Evolutionary conservation across 2,329 filamentous ascomycete genomes (phyloP).

Genomic region (Pseudogymnoascus sp.): DNA sequence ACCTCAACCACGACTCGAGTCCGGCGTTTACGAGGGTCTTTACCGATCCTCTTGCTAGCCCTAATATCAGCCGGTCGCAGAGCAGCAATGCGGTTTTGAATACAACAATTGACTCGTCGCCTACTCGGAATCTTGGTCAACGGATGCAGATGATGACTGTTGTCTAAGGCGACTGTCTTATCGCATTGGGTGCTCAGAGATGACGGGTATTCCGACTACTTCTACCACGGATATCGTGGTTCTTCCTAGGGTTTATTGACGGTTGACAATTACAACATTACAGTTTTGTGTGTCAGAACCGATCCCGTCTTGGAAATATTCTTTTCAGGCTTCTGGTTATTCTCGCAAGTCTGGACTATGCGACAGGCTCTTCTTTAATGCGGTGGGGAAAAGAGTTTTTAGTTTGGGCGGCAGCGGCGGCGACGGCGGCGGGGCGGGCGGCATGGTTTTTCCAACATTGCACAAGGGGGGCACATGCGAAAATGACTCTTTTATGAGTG

Average conservation of each 20-base stretch:
- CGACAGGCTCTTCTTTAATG: background rate
- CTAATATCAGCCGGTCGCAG: slow-evolving; percentile 42
- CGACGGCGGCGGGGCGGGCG: background rate
- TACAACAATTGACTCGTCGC: slow-evolving; percentile 44
- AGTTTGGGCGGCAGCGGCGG: background rate
- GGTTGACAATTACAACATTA: background rate
- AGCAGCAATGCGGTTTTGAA: slow-evolving; percentile 46
- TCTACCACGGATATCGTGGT: background rate
- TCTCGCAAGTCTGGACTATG: slow-evolving; percentile 3
- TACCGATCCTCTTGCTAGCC: slow-evolving; percentile 50
- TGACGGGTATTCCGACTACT: background rate
- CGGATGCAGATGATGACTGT: slow-evolving; percentile 60
- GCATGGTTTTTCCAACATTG: slow-evolving; percentile 5
- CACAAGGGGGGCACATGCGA: background rate
- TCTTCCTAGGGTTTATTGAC: background rate
- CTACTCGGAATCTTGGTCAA: slow-evolving; percentile 41
- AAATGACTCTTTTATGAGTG: slow-evolving; percentile 18
- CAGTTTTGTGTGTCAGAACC: background rate
- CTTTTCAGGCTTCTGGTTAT: background rate
- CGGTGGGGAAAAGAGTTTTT: background rate
- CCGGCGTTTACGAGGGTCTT: slow-evolving; percentile 62
- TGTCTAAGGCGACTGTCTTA: slow-evolving; percentile 28
- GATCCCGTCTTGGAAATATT: background rate
- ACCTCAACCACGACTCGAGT: slow-evolving; percentile 46
- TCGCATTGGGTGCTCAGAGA: background rate